A percentile compares a stretch with the other conserved stretches of the same genome.
Evolutionary conservation across 495 filamentous ascomycete genomes (phyloP).

Genomic region (Aspergillus egyptiacus): DNA sequence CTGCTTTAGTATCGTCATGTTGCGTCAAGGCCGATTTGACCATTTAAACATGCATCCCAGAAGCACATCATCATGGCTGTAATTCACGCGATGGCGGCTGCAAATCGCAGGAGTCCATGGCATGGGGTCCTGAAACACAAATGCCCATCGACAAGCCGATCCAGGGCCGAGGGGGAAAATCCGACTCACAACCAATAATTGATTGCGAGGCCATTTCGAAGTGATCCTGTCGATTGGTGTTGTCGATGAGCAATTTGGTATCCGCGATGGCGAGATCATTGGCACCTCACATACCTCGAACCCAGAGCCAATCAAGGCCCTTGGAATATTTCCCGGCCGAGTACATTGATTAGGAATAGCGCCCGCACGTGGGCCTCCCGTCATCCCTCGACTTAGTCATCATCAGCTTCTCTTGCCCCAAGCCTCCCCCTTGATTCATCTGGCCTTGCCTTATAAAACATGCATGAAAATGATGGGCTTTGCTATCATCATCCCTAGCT

Average conservation of each 20-base stretch:
- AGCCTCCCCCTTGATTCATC: too few relatives aligned
- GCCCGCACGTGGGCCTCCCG: too few relatives aligned
- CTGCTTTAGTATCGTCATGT: neutral
- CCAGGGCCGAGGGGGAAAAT: neutral
- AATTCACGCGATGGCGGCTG: conserved; percentile 12
- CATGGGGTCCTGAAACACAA: conserved; percentile 8
- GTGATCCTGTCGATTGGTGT: neutral
- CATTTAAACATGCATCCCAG: conserved; percentile 12
- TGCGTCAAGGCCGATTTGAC: neutral
- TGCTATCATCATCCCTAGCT: too few relatives aligned
- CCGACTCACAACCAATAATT: neutral
- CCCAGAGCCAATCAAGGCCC: neutral
- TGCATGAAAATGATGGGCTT: too few relatives aligned
- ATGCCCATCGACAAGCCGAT: conserved; percentile 1
- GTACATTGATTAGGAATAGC: conserved; percentile 1
- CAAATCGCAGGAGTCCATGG: conserved; percentile 10
- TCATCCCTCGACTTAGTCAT: too few relatives aligned
- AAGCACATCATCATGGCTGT: conserved; percentile 16
- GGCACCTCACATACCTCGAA: neutral
- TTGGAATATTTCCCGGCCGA: conserved; percentile 6
- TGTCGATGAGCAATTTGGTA: conserved; percentile 20
- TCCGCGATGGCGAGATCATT: conserved; percentile 18
- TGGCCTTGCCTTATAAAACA: too few relatives aligned
- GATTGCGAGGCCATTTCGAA: neutral
- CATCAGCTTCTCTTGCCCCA: too few relatives aligned